Conservation (phyloP, 768 basidiomycete species). For the Tricholoma sp. region DNA sequence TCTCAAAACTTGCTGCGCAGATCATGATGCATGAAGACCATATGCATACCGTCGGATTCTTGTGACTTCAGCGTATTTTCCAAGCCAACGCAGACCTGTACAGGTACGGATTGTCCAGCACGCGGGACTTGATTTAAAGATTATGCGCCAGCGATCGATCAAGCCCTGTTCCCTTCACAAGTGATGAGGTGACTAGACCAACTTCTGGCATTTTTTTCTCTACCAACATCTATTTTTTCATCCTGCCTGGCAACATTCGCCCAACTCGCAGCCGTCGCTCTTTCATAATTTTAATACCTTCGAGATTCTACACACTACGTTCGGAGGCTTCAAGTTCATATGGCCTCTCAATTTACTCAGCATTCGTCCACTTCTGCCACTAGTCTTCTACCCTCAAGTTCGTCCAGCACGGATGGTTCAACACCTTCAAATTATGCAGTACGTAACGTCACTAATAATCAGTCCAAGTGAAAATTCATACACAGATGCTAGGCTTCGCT, state of each 20-base stretch:
- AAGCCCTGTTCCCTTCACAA: background rate
- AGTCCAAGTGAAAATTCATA: background rate
- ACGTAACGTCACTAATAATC: background rate
- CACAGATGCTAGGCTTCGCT: constrained; percentile 19
- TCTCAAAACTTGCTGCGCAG: too few species aligned
- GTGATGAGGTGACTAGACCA: background rate
- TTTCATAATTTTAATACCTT: background rate
- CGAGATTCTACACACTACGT: background rate
- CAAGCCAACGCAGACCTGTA: too few species aligned
- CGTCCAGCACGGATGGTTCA: background rate
- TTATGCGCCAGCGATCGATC: background rate
- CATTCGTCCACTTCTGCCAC: constrained; percentile 14
- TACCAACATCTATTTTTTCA: background rate
- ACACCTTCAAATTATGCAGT: constrained; percentile 11
- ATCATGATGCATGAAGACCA: too few species aligned
- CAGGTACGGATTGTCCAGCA: too few species aligned
- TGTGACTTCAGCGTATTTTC: too few species aligned
- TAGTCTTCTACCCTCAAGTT: constrained; percentile 13
- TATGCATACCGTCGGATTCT: too few species aligned
- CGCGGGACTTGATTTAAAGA: background rate
- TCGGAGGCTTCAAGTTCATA: background rate
- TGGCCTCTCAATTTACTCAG: constrained; percentile 17
- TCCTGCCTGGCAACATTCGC: background rate
- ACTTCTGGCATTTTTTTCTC: background rate
- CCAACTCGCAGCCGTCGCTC: constrained; percentile 1